phyloP scores from a whole-genome alignment of 495 filamentous ascomycete species.

The Opeltia flavorubescens region DNA sequence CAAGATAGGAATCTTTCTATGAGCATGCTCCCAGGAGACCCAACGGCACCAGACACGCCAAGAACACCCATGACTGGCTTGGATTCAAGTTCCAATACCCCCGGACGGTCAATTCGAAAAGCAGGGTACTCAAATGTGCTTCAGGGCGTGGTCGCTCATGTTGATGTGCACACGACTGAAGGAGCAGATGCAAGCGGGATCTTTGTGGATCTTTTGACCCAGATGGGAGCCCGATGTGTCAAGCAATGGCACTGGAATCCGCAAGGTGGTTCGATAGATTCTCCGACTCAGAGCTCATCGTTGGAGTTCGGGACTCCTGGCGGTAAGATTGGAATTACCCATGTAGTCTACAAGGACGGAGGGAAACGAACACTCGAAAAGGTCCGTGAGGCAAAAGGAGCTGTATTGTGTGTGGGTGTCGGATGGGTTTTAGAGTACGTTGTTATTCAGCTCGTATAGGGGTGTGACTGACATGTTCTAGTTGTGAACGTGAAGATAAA shows the following conservation, averaged over 20 bases:
- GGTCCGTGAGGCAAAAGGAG: constrained; percentile 55
- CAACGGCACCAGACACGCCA: constrained; percentile 8
- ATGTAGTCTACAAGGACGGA: constrained; percentile 93
- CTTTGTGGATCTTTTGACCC: constrained; percentile 65
- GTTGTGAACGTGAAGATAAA: constrained; percentile 65
- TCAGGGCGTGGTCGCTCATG: constrained; percentile 67
- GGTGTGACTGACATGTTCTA: constrained; percentile 22
- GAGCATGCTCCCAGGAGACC: constrained; percentile 12
- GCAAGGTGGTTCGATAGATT: constrained; percentile 21
- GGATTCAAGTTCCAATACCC: constrained; percentile 40
- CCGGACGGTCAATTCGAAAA: constrained; percentile 37
- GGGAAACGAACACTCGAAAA: constrained; percentile 77
- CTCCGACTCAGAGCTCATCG: constrained; percentile 2
- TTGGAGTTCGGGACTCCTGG: constrained; percentile 12
- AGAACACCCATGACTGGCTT: constrained; percentile 15
- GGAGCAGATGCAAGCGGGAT: constrained; percentile 74
- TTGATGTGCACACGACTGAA: constrained; percentile 86
- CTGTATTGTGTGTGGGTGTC: constrained; percentile 73
- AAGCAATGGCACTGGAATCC: constrained; percentile 82
- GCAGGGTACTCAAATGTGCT: constrained; percentile 38
- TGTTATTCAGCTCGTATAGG: neutral
- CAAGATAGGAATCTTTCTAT: constrained; percentile 17
- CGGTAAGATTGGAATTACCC: constrained; percentile 73
- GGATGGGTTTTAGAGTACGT: constrained; percentile 82
- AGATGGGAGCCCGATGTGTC: constrained; percentile 77